phyloP scores from a whole-genome alignment of 2,329 filamentous ascomycete genomes.

The Aspergillus sp. region DNA sequence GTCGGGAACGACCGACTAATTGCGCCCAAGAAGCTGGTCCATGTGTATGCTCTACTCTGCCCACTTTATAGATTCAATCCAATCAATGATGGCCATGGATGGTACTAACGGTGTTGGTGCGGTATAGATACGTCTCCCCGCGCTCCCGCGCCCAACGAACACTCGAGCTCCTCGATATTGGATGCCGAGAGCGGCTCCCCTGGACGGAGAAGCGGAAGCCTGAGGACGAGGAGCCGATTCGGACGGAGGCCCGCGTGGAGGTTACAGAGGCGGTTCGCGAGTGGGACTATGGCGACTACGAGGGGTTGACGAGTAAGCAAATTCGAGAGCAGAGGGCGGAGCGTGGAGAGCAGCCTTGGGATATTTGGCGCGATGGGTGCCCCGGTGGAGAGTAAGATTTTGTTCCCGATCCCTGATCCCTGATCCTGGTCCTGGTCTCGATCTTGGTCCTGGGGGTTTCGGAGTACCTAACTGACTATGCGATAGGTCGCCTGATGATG shows the following conservation, averaged over 20 bases:
- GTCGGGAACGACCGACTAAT: slow-evolving; percentile 83
- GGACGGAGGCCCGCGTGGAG: slow-evolving; percentile 32
- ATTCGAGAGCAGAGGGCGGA: slow-evolving; percentile 61
- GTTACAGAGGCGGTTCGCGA: slow-evolving; percentile 68
- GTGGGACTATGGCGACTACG: slow-evolving; percentile 87
- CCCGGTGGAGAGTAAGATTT: slow-evolving; percentile 73
- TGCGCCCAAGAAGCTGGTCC: slow-evolving; percentile 74
- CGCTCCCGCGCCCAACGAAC: slow-evolving; percentile 81
- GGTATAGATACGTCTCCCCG: slow-evolving; percentile 73
- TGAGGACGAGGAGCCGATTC: slow-evolving; percentile 30
- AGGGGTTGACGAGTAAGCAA: slow-evolving; percentile 71
- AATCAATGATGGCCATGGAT: no score
- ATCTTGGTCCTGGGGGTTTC: not conserved
- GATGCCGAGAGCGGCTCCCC: slow-evolving; percentile 66
- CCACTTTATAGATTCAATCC: not conserved
- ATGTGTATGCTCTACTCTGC: slow-evolving; percentile 63
- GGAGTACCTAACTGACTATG: not conserved
- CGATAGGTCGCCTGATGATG: slow-evolving; percentile 65
- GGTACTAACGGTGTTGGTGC: not conserved
- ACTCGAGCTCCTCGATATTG: slow-evolving; percentile 82
- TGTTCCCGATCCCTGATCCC: no score
- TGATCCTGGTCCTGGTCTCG: not conserved
- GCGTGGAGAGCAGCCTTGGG: slow-evolving; percentile 65
- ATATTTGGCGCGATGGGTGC: slow-evolving; percentile 89
- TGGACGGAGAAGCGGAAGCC: slow-evolving; percentile 54